These are phyloP conservation scores for Jamesozyma jinghongensis DNA, from an alignment of 805 yeast genomes.

Conservation along the genomic window DNA sequence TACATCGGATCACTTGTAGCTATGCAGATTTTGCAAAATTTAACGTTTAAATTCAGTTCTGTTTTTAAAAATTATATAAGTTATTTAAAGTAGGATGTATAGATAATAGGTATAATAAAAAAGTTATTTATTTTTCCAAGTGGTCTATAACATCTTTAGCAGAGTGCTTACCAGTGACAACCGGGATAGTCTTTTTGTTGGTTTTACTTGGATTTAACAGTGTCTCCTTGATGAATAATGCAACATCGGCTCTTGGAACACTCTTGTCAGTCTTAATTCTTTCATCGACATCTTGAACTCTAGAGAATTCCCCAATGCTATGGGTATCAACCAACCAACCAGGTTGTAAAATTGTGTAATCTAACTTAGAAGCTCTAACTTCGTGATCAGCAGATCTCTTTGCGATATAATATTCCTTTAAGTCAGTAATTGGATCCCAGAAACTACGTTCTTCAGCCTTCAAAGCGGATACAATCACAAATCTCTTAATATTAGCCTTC, in stretches of 20 bases:
- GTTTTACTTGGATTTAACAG: slow-evolving; percentile 34
- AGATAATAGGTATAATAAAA: too few species aligned
- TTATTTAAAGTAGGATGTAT: too few species aligned
- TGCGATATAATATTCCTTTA: slow-evolving; percentile 46
- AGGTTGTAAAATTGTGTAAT: slow-evolving; percentile 51
- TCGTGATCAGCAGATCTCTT: slow-evolving; percentile 51
- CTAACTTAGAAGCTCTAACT: slow-evolving; percentile 33
- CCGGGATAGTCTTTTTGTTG: slow-evolving; percentile 35
- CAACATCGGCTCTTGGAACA: slow-evolving; percentile 48
- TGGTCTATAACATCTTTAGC: too few species aligned
- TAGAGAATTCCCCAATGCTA: slow-evolving; percentile 35
- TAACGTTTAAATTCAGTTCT: too few species aligned
- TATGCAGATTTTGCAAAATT: too few species aligned
- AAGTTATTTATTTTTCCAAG: too few species aligned
- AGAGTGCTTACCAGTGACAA: slow-evolving; percentile 33
- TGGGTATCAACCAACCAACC: slow-evolving; percentile 22
- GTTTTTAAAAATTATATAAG: too few species aligned
- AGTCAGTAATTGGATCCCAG: slow-evolving; percentile 30
- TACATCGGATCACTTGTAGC: too few species aligned
- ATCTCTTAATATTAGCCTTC: slow-evolving; percentile 35
- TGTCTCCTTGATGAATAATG: slow-evolving; percentile 34
- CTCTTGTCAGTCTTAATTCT: slow-evolving; percentile 3
- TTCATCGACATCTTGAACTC: slow-evolving; percentile 11
- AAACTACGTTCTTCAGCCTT: slow-evolving; percentile 41
- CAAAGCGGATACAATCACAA: slow-evolving; percentile 46